These are phyloP conservation scores for Dysphania ambrosioides DNA, from an alignment of 148 eudicot species.

Conservation along the genomic window DNA sequence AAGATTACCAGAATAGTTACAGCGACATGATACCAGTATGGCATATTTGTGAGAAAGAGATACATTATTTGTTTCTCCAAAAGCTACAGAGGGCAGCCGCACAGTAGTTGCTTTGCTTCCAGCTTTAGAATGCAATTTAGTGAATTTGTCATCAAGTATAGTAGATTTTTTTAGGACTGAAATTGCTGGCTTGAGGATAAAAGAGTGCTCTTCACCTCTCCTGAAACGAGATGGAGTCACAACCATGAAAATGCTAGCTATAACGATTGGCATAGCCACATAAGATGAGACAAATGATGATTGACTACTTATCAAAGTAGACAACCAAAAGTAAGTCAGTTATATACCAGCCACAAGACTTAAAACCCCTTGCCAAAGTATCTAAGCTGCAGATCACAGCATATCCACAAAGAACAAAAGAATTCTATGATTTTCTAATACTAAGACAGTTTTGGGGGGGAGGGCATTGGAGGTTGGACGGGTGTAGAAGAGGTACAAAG, in stretches of 20 bases:
- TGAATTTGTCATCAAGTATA: slow-evolving; percentile 31
- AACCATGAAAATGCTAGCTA: slow-evolving; percentile 16
- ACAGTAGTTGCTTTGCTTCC: slow-evolving; percentile 44
- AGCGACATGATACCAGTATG: slow-evolving; percentile 82
- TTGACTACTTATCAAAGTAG: slow-evolving; percentile 1
- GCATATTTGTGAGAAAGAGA: slow-evolving; percentile 65
- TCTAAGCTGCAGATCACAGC: no score
- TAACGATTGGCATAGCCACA: slow-evolving; percentile 5
- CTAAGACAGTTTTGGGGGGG: no score
- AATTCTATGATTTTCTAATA: neutral
- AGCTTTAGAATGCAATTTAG: slow-evolving; percentile 36
- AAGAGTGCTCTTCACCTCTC: slow-evolving; percentile 99
- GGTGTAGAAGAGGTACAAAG: no score
- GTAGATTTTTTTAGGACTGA: slow-evolving; percentile 49
- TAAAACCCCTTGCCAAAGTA: neutral
- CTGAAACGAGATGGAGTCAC: slow-evolving; percentile 37
- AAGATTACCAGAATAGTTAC: slow-evolving; percentile 83
- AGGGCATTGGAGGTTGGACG: no score
- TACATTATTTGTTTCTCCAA: slow-evolving; percentile 38
- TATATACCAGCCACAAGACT: neutral
- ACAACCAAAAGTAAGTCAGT: neutral
- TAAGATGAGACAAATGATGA: no score
- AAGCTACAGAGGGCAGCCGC: slow-evolving; percentile 36
- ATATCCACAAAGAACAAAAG: neutral
- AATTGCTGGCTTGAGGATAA: slow-evolving; percentile 82